These are phyloP conservation scores for Croton setiger DNA, from an alignment of 441 rosid species.

Conservation along the genomic window DNA sequence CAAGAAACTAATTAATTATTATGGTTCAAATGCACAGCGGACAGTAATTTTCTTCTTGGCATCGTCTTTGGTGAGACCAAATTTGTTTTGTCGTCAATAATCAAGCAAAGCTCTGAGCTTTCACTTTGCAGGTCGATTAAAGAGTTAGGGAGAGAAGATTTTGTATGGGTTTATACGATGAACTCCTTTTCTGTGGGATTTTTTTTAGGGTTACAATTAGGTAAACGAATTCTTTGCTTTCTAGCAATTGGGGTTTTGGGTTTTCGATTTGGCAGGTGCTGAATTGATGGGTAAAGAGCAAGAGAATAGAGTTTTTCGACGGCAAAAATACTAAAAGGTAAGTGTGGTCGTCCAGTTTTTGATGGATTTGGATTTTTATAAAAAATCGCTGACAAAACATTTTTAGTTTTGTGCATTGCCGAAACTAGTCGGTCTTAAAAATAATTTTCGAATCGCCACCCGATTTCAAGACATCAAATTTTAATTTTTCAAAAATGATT, in stretches of 20 bases:
- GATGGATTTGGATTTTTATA: no score
- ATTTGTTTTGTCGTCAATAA: constrained; percentile 79
- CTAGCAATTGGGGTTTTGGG: constrained; percentile 73
- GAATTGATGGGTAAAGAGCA: constrained; percentile 8
- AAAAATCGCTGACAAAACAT: no score
- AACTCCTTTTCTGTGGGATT: constrained; percentile 51
- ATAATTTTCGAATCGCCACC: no score
- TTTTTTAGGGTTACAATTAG: constrained; percentile 64
- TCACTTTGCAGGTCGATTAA: constrained; percentile 36
- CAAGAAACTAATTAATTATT: constrained; percentile 78
- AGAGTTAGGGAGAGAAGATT: constrained; percentile 58
- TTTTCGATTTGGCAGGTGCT: constrained; percentile 33
- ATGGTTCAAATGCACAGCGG: constrained; percentile 65
- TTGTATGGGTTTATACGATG: constrained; percentile 57
- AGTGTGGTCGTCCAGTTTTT: no score
- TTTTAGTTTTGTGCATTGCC: no score
- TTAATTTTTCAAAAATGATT: no score
- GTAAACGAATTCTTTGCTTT: constrained; percentile 71
- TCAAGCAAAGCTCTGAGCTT: constrained; percentile 61
- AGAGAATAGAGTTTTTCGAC: background rate
- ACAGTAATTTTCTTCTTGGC: constrained; percentile 71
- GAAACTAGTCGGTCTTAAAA: no score
- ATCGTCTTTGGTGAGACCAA: constrained; percentile 60
- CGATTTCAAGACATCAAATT: no score
- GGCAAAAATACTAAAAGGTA: background rate